Base-by-base conservation (phyloP, 345 rosid genomes). In the Camelina sativa region DNA sequence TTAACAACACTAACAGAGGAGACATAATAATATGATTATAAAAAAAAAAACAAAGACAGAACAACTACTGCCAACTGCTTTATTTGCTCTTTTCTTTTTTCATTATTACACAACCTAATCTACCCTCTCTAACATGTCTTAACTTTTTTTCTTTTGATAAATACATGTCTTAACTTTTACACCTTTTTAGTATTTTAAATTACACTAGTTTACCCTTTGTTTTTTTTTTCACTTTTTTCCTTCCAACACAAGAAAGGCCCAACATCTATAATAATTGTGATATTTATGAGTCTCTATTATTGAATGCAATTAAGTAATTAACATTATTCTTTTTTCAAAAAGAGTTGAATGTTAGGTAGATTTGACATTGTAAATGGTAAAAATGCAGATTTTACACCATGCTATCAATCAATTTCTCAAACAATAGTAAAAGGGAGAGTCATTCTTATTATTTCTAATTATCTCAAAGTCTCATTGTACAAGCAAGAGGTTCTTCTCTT, bases 401-500 rank as follows among this genome's bases (percentile, higher is more conserved):
- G 61, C 11, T 71, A 17, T 56, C 12, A 19, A 6, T 58, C n/a
- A 58, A 25, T 2, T 53, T 52, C 15, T 15, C 3, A 57, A 47
- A 57, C 11, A 22, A 11, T n/a, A 56, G 35, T 22, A 58, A 15
- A 56, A 41, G 52, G 8, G 11, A 7, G 62, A 11, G 19, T 38
- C 6, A 58, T 20, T 46, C 30, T 30, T 57, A 10, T 41, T 40
- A 28, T 30, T 44, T 41, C 11, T 19, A 69, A 41, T 56, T 59
- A 75, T 37, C 46, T 55, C 12, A 41, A 67, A 69, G 68, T 61
- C 79, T 71, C 61, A 79, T 11, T 70, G 54, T 70, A 56, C 78
- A 83, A 75, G 80, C 83, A 70, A 80, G 84, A 84, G 84, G 89
- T 87, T 84, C 90, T 83, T 87, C 91, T 83, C 94, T 90, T 92